These are phyloP conservation scores for Lagerstroemia speciosa DNA, from an alignment of 345 rosid species.

Conservation along the genomic window DNA sequence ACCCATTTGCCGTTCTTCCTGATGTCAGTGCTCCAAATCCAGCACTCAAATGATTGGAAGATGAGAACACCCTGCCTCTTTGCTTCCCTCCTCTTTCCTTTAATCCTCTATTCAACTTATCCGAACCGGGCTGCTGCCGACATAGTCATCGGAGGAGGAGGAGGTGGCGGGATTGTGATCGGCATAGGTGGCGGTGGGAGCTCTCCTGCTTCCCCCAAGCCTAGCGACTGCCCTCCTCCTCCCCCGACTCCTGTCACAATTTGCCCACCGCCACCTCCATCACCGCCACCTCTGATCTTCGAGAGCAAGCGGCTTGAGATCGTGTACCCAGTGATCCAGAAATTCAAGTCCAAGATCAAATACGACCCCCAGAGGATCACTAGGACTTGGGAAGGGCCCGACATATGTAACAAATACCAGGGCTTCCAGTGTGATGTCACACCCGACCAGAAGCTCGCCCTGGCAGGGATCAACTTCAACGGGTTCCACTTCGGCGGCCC, in stretches of 20 bases:
- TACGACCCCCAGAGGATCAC: not conserved
- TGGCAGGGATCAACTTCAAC: slow-evolving; percentile 40
- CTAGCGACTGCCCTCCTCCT: not conserved
- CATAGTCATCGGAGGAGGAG: not conserved
- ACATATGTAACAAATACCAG: slow-evolving; percentile 23
- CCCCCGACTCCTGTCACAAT: not conserved
- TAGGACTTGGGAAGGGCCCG: slow-evolving; percentile 12
- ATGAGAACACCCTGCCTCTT: not conserved
- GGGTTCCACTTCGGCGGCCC: slow-evolving; percentile 19
- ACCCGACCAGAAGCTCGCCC: slow-evolving; percentile 19
- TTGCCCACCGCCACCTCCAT: slow-evolving; percentile 4
- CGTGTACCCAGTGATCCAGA: slow-evolving; percentile 15
- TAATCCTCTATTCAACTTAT: not conserved
- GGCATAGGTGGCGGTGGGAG: slow-evolving; percentile 3
- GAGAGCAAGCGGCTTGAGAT: not conserved
- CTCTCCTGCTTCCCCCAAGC: slow-evolving; percentile 5
- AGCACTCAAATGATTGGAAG: not conserved
- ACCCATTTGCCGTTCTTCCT: not conserved
- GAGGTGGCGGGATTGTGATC: not conserved
- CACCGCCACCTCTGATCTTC: slow-evolving; percentile 3
- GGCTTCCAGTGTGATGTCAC: slow-evolving; percentile 27
- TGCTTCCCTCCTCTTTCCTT: not conserved
- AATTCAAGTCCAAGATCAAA: slow-evolving; percentile 13
- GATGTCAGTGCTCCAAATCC: not conserved
- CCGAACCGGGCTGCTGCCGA: not conserved